phyloP scores from a whole-genome alignment of 306 rosid genomes.

The Lagenaria siceraria region DNA sequence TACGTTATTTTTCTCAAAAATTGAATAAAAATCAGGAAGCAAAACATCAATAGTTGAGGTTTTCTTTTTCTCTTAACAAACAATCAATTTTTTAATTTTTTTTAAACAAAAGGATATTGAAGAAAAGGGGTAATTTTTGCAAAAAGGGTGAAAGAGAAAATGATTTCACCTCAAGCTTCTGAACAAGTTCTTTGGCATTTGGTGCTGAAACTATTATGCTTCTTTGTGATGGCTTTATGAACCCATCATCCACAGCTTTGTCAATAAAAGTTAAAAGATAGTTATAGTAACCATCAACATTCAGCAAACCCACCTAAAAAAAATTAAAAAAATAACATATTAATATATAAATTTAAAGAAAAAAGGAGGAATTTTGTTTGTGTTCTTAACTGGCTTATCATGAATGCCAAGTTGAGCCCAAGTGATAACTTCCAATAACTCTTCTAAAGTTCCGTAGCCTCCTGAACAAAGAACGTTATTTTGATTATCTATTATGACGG shows the following conservation, averaged over 20 bases:
- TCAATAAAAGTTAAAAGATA: constrained; percentile 40
- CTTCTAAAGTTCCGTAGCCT: constrained; percentile 50
- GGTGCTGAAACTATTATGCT: constrained; percentile 42
- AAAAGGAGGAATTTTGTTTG: background rate
- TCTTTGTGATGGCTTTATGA: constrained; percentile 43
- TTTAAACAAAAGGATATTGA: background rate
- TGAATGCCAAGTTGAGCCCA: constrained; percentile 61
- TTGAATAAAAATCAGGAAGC: no score
- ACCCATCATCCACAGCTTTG: constrained; percentile 56
- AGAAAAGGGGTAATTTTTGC: background rate
- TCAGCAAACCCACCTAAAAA: constrained; percentile 40
- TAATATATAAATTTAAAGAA: no score
- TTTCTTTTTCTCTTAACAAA: background rate
- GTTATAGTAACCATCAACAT: constrained; percentile 51
- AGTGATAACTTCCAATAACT: constrained; percentile 43
- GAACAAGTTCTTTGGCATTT: constrained; percentile 44
- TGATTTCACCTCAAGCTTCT: constrained; percentile 38
- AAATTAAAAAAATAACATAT: no score
- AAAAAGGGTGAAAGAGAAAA: background rate
- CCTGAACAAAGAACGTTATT: constrained; percentile 15
- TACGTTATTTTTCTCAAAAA: background rate
- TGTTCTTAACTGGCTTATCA: constrained; percentile 44
- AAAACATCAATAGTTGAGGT: no score
- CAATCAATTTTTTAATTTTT: no score
- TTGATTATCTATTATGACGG: no score